Conservation (phyloP, 2,329 filamentous ascomycete species). For the Xylaria sp. region DNA sequence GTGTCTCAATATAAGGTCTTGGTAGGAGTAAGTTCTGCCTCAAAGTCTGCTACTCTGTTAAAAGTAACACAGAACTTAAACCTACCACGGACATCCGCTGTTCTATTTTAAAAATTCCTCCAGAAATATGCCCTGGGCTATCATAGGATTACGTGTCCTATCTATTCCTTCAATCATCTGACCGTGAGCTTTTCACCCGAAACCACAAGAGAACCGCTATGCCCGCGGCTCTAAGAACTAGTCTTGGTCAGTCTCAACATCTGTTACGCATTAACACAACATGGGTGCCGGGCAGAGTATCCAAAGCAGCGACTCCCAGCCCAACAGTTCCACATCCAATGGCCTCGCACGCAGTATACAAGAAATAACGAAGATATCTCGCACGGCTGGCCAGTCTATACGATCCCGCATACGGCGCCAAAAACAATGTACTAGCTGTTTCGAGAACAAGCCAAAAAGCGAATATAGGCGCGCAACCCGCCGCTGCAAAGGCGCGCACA, state of each 20-base stretch:
- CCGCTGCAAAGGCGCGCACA: neutral
- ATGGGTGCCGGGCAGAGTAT: no score
- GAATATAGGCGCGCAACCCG: neutral
- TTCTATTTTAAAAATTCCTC: neutral
- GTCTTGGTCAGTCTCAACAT: neutral
- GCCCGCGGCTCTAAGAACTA: neutral
- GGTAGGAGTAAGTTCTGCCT: no score
- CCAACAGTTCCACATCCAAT: no score
- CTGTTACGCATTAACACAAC: no score
- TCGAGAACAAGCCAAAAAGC: neutral
- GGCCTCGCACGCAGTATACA: no score
- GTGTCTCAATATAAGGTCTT: neutral
- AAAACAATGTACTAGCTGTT: conserved; percentile 5
- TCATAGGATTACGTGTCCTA: neutral
- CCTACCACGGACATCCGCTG: neutral
- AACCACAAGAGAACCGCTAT: neutral
- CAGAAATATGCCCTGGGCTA: neutral
- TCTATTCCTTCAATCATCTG: neutral
- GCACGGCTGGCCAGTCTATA: neutral
- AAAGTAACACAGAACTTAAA: neutral
- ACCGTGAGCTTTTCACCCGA: neutral
- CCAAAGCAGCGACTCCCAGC: no score
- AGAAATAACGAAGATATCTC: neutral
- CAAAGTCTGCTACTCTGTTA: no score
- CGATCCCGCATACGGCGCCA: no score